These are phyloP conservation scores for Trypanosoma rangeli DNA, from an alignment of 208 protist species.

Conservation along the genomic window DNA sequence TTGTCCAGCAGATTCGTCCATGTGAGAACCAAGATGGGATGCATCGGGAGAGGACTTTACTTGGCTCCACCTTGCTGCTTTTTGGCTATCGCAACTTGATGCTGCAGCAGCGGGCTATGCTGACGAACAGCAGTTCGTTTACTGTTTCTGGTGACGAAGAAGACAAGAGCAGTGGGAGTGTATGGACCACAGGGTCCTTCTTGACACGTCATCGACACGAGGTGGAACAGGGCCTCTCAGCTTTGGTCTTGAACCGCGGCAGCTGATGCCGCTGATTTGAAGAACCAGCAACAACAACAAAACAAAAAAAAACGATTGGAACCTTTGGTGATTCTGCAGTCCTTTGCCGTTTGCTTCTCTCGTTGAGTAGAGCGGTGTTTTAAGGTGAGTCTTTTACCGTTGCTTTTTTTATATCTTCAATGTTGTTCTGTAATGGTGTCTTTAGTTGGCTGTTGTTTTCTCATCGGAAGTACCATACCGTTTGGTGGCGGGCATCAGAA, in stretches of 20 bases:
- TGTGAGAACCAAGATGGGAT: not conserved
- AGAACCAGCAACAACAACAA: not conserved
- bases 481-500: not conserved
- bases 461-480: not conserved
- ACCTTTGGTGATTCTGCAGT: not conserved
- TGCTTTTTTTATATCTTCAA: not conserved
- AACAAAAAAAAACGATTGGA: not conserved
- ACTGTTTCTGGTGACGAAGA: not conserved
- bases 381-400: not conserved
- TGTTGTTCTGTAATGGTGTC: not conserved
- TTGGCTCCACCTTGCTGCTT: constrained; percentile 53
- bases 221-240: constrained; percentile 60
- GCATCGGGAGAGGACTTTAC: constrained; percentile 20
- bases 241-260: constrained; percentile 43
- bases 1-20: not conserved
- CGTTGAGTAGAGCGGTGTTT: constrained; percentile 24
- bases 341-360: not conserved
- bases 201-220: constrained; percentile 59
- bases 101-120: constrained; percentile 60
- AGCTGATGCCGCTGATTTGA: constrained; percentile 1
- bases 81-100: constrained; percentile 64
- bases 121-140: constrained; percentile 22
- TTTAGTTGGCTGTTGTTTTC: not conserved
- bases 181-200: constrained; percentile 34
- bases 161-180: not conserved